Evolutionary conservation across 2,329 filamentous ascomycete genomes (phyloP).

Genomic region (Periconia sp.): DNA sequence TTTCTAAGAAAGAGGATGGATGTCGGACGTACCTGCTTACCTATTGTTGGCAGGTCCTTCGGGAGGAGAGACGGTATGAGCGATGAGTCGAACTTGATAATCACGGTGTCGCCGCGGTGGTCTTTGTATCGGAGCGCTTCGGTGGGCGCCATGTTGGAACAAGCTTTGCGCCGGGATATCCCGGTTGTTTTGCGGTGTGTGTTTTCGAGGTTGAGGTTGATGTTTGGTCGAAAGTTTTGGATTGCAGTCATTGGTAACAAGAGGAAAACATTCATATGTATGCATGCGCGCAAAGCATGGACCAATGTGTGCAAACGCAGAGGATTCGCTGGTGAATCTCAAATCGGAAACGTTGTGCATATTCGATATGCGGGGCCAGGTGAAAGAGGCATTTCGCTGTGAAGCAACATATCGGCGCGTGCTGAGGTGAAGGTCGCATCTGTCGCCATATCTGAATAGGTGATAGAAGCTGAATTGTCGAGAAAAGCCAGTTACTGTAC

Average conservation of each 20-base stretch:
- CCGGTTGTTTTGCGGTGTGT: neutral
- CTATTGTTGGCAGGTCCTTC: slow-evolving; percentile 3
- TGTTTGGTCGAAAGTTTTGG: neutral
- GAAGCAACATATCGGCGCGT: too few species aligned
- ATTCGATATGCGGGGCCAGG: neutral
- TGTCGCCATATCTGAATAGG: too few species aligned
- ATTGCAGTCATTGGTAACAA: neutral
- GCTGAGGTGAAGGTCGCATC: too few species aligned
- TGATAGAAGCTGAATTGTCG: too few species aligned
- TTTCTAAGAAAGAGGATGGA: neutral
- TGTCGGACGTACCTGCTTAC: neutral
- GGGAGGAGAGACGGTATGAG: slow-evolving; percentile 6
- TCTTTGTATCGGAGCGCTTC: slow-evolving; percentile 18
- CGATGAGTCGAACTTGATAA: slow-evolving; percentile 18
- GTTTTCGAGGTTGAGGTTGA: neutral
- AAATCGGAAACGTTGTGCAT: neutral
- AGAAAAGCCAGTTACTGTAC: too few species aligned
- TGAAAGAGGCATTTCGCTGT: neutral
- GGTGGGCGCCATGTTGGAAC: slow-evolving; percentile 6
- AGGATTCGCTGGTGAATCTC: neutral
- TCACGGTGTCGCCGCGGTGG: slow-evolving; percentile 12
- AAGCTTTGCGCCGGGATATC: neutral
- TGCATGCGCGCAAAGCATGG: neutral
- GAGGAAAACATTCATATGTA: neutral
- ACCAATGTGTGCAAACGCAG: neutral